Evolutionary conservation across 352 stramenopile species (phyloP), one percentile per base, ranked within the genome.

Genomic region (Globisporangium echinulatum): DNA sequence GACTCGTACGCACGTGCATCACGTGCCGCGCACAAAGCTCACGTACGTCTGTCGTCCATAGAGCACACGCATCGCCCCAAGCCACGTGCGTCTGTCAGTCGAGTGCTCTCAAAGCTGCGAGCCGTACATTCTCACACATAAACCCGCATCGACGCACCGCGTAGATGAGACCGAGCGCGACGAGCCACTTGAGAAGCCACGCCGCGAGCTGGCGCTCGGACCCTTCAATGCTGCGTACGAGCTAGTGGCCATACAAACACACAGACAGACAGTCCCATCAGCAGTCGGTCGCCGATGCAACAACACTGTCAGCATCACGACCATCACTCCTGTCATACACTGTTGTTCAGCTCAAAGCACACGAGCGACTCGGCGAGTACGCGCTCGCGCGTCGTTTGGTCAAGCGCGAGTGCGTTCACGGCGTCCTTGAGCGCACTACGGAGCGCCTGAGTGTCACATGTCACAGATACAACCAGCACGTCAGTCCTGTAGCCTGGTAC

Each of bases 281-380:
- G 25, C 25, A 33, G 25, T 33, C 25, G 25, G 25, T 33, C 1
- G 25, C 25, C 25, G 25, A 33, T 33, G 25, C 25, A 33, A 33
- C 25, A 33, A 33, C 25, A 33, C 51, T 37, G 15, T 19, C n/a
- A 33, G 33, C 13, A 39, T 7, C 6, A 43, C 33, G 49, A 36
- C 14, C n/a, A 19, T 11, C 14, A 11, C 47, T 8, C 47, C 15
- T 11, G n/a, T 33, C 58, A 39, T n/a, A 86, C 79, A 62, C 87
- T 56, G 64, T 90, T 90, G 69, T 86, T 90, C 65, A 85, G 74
- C 54, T 84, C 69, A 49, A 87, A 88, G 47, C 76, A 78, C 2
- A 49, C 70, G 17, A 85, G 54, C 1, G 76, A 87, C 47, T 90
- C 81, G 7, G 49, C 59, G 38, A 90, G 61, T 25, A 90, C 64